Conservation (phyloP, 495 filamentous ascomycete genomes). For the Paragyromitra xinjiangensis region DNA sequence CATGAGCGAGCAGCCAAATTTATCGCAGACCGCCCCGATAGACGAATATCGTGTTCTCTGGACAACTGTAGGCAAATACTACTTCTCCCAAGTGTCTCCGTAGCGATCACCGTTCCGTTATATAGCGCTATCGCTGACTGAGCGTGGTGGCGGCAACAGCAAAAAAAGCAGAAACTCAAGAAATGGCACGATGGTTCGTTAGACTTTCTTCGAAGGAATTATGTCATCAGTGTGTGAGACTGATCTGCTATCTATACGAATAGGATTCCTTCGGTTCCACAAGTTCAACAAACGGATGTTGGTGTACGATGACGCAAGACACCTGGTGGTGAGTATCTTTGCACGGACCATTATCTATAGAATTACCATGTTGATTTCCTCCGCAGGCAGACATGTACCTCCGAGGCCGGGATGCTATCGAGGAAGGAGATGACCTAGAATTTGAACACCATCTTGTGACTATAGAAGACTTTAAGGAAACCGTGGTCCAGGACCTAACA, state of each 20-base stretch:
- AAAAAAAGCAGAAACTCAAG: slow-evolving; percentile 58
- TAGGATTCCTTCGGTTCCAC: slow-evolving; percentile 57
- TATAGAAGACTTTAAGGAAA: slow-evolving; percentile 54
- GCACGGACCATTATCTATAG: neutral
- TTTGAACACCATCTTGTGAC: slow-evolving; percentile 58
- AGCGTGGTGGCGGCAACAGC: slow-evolving; percentile 32
- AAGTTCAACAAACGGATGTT: slow-evolving; percentile 57
- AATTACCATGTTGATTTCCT: slow-evolving; percentile 24
- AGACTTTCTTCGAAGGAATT: neutral
- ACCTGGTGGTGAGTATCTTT: slow-evolving; percentile 46
- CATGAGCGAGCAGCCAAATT: slow-evolving; percentile 34
- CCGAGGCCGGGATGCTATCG: slow-evolving; percentile 40
- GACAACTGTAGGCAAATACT: slow-evolving; percentile 49
- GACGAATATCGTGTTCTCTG: slow-evolving; percentile 57
- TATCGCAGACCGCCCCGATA: slow-evolving; percentile 52
- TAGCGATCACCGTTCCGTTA: neutral
- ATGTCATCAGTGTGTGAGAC: neutral
- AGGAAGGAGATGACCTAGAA: slow-evolving; percentile 56
- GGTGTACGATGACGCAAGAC: slow-evolving; percentile 54
- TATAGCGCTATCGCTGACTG: neutral
- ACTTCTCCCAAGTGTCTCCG: neutral
- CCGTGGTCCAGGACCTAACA: slow-evolving; percentile 54
- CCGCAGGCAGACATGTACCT: slow-evolving; percentile 56
- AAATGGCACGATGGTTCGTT: slow-evolving; percentile 57
- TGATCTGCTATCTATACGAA: slow-evolving; percentile 27